These are phyloP conservation scores for Suillus alpinus DNA, from an alignment of 768 basidiomycete genomes.

Conservation along the genomic window DNA sequence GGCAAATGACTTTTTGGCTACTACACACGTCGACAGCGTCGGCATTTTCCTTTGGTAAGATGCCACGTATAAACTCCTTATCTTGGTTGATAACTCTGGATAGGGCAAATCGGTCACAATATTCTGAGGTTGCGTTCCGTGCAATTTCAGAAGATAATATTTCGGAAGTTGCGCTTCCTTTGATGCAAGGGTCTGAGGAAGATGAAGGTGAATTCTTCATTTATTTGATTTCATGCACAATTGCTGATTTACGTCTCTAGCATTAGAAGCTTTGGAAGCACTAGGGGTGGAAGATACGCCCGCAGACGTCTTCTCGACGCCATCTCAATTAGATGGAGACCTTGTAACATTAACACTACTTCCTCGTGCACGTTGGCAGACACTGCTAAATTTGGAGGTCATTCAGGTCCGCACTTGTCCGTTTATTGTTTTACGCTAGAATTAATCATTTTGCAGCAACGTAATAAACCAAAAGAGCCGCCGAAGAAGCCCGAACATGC, in stretches of 20 bases:
- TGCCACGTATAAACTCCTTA: neutral
- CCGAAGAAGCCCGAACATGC: conserved; percentile 94
- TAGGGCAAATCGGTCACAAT: conserved; percentile 96
- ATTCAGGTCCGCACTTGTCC: conserved; percentile 61
- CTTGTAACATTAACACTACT: conserved; percentile 91
- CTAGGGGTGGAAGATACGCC: conserved; percentile 59
- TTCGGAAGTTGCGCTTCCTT: conserved; percentile 68
- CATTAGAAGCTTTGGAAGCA: conserved; percentile 68
- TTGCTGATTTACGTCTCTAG: conserved; percentile 35
- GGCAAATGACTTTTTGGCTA: conserved; percentile 93
- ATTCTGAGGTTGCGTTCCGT: conserved; percentile 78
- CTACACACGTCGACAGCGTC: conserved; percentile 90
- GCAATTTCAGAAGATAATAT: conserved; percentile 77
- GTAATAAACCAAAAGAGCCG: conserved; percentile 95
- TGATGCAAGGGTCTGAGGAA: conserved; percentile 77
- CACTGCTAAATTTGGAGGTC: conserved; percentile 91
- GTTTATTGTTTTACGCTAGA: neutral
- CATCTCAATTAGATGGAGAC: conserved; percentile 85
- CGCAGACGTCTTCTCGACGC: conserved; percentile 73
- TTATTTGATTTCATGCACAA: neutral
- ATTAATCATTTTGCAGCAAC: conserved; percentile 51
- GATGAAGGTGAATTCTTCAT: conserved; percentile 60
- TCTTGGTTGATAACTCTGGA: neutral
- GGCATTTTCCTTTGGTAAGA: conserved; percentile 91
- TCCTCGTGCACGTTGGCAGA: conserved; percentile 94